phyloP scores from a whole-genome alignment of 768 basidiomycete genomes.

The Suillus plorans region DNA sequence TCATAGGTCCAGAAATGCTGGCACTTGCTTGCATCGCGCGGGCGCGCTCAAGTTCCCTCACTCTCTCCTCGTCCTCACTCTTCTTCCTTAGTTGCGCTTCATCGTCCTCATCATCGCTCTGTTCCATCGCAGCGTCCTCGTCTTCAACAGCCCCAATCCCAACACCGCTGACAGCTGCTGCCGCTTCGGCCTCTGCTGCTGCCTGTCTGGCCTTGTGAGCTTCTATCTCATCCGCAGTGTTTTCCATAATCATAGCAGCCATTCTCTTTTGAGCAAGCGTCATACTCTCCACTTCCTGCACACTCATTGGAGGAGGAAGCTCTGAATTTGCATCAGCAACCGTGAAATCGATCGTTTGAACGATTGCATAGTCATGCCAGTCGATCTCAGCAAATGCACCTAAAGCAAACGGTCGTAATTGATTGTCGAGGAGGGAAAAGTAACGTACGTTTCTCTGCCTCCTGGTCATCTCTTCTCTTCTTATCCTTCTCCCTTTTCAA shows the following conservation, averaged over 20 bases:
- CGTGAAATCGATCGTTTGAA: constrained; percentile 98
- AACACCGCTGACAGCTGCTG: constrained; percentile 69
- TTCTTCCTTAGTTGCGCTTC: constrained; percentile 56
- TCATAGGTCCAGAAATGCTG: constrained; percentile 79
- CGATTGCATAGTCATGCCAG: constrained; percentile 99
- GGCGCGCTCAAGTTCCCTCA: constrained; percentile 71
- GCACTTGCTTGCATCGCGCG: constrained; percentile 79
- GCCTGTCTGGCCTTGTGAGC: constrained; percentile 79
- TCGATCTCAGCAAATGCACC: constrained; percentile 97
- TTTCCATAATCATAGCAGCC: constrained; percentile 98
- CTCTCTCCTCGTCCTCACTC: constrained; percentile 69
- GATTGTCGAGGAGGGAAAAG: background rate
- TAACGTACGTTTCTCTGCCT: constrained; percentile 80
- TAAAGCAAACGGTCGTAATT: constrained; percentile 25
- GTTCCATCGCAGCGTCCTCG: constrained; percentile 71
- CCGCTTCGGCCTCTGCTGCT: constrained; percentile 82
- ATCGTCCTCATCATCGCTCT: constrained; percentile 83
- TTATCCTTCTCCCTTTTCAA: constrained; percentile 82
- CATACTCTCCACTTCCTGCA: constrained; percentile 95
- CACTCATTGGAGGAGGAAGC: constrained; percentile 94
- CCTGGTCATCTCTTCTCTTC: constrained; percentile 85
- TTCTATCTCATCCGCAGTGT: constrained; percentile 83
- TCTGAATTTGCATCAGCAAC: constrained; percentile 87
- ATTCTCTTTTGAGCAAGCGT: constrained; percentile 96
- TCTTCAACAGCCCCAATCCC: constrained; percentile 47